These are phyloP conservation scores for Coemansia sp. DNA, from an alignment of 192 early-diverging fungal genomes.

Conservation along the genomic window DNA sequence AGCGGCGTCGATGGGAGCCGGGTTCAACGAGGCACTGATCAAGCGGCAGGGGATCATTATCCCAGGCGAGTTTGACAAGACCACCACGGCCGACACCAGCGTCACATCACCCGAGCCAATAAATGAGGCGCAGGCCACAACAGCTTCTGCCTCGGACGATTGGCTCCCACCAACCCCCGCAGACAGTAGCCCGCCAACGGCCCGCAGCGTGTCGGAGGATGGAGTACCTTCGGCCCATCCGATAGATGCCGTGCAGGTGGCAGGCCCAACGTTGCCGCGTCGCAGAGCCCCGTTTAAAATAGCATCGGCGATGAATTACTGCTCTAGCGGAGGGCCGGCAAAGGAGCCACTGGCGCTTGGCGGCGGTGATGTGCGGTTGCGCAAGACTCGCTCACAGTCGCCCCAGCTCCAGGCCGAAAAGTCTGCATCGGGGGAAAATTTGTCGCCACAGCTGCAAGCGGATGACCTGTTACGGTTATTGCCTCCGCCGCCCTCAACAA, in stretches of 20 bases:
- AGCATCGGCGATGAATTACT: constrained; percentile 4
- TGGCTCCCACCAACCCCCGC: constrained; percentile 21
- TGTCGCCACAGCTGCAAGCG: constrained; percentile 23
- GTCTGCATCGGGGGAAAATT: neutral
- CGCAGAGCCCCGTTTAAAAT: constrained; percentile 15
- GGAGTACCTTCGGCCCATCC: neutral
- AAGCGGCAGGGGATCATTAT: constrained; percentile 27
- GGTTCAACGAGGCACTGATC: neutral
- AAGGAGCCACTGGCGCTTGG: neutral
- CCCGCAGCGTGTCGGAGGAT: constrained; percentile 16
- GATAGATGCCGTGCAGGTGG: neutral
- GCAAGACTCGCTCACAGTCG: constrained; percentile 21
- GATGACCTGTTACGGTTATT: constrained; percentile 4
- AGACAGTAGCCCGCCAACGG: constrained; percentile 24
- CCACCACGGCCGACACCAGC: neutral
- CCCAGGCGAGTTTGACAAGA: constrained; percentile 5
- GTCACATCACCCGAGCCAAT: constrained; percentile 4
- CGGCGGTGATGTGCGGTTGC: constrained; percentile 4
- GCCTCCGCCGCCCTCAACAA: neutral
- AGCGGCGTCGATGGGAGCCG: neutral
- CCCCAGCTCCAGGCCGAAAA: constrained; percentile 4
- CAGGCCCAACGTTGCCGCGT: neutral
- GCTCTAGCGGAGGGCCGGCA: neutral
- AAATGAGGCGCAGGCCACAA: constrained; percentile 13
- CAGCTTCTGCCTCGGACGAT: neutral